phyloP scores from a whole-genome alignment of 2,329 filamentous ascomycete species.

The Tolypocladium album region DNA sequence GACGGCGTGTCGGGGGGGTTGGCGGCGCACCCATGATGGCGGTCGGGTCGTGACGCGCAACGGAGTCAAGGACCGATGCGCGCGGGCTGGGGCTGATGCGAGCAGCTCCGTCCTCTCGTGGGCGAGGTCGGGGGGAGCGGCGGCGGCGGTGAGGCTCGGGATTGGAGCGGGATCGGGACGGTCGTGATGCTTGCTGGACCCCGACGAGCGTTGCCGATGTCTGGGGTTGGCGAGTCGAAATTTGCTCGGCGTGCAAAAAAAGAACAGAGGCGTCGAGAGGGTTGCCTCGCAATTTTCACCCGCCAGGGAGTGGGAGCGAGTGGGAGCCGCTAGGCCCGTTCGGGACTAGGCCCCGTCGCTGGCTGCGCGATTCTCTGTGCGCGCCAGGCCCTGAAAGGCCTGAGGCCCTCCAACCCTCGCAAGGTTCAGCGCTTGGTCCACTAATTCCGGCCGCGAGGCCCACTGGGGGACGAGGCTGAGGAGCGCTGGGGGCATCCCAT shows the following conservation, averaged over 20 bases:
- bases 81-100: conserved; percentile 11
- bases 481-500: not conserved
- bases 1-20: not conserved
- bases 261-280: conserved; percentile 26
- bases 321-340: conserved; percentile 28
- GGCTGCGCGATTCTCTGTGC: not conserved
- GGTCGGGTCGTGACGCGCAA: conserved; percentile 38
- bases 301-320: conserved; percentile 29
- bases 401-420: not conserved
- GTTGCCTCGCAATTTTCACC: conserved; percentile 32
- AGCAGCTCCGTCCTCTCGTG: not conserved
- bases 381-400: not conserved
- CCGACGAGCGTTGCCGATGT: conserved; percentile 27
- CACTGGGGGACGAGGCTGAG: not conserved
- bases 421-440: not conserved
- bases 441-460: not conserved
- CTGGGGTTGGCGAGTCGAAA: conserved; percentile 32
- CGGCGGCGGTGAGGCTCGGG: conserved; percentile 2
- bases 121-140: not conserved
- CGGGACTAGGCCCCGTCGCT: conserved; percentile 6
- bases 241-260: conserved; percentile 32
- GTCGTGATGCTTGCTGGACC: conserved; percentile 18
- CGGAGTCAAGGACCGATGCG: conserved; percentile 29
- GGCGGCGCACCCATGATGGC: conserved; percentile 48
- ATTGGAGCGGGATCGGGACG: conserved; percentile 7